These are phyloP conservation scores for Colletotrichum tropicicola DNA, from an alignment of 2,329 filamentous ascomycete species.

Conservation along the genomic window DNA sequence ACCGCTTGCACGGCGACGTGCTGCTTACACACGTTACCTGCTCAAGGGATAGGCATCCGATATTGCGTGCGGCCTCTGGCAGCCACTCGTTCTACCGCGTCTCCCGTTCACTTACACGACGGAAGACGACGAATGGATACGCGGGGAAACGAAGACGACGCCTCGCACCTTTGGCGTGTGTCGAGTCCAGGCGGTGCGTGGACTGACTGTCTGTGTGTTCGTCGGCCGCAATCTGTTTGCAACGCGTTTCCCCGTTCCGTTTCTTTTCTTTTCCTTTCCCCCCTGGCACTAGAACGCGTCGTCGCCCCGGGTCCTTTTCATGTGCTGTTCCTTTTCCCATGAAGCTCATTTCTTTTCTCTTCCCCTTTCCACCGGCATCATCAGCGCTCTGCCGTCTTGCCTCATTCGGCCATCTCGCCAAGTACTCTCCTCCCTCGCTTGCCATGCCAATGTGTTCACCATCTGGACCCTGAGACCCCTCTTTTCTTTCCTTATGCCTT, in stretches of 20 bases:
- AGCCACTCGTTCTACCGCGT: background rate
- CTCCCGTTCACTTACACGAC: background rate
- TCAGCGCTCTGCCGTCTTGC: background rate
- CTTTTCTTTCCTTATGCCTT: background rate
- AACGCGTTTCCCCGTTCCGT: background rate
- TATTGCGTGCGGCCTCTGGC: no score
- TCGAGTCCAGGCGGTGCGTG: conserved; percentile 7
- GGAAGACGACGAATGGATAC: conserved; percentile 21
- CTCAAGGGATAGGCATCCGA: no score
- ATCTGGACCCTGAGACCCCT: conserved; percentile 9
- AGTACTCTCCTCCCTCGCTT: background rate
- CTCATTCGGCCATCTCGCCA: background rate
- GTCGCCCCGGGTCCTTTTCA: background rate
- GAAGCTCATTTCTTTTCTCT: background rate
- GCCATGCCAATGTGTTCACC: background rate
- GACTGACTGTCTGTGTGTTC: conserved; percentile 13
- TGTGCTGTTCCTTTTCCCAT: background rate
- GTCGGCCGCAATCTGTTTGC: background rate
- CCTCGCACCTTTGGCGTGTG: conserved; percentile 11
- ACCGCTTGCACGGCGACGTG: no score
- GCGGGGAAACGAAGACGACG: conserved; percentile 14
- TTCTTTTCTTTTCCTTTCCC: background rate
- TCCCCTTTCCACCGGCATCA: background rate
- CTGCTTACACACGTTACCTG: no score
- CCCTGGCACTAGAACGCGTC: background rate